phyloP scores from a whole-genome alignment of 1,284 basidiomycete genomes.

The Peniophora sp. region DNA sequence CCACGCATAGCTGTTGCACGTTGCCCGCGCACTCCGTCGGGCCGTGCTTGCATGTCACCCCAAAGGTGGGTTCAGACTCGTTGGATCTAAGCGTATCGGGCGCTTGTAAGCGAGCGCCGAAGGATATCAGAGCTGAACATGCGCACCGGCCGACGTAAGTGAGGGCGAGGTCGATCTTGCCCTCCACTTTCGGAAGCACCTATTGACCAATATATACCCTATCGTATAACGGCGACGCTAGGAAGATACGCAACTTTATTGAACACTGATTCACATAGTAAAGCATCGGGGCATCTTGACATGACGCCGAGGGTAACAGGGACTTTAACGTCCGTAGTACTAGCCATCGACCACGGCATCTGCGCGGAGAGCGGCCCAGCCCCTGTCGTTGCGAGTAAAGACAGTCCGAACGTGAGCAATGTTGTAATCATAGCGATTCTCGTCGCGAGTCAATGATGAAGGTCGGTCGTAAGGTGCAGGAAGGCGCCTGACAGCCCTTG shows the following conservation, averaged over 20 bases:
- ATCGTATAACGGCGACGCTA: no score
- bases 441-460: neutral
- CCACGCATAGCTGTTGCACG: slow-evolving; percentile 76
- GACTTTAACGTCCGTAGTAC: slow-evolving; percentile 33
- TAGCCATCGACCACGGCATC: slow-evolving; percentile 7
- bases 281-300: slow-evolving; percentile 72
- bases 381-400: slow-evolving; percentile 8
- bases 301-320: slow-evolving; percentile 61
- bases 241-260: no score
- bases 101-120: neutral
- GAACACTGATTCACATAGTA: slow-evolving; percentile 73
- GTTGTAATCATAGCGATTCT: neutral
- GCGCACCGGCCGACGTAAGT: slow-evolving; percentile 71
- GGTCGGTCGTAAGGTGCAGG: neutral
- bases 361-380: slow-evolving; percentile 20
- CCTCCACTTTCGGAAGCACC: slow-evolving; percentile 54
- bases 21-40: slow-evolving; percentile 79
- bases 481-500: neutral
- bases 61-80: slow-evolving; percentile 55
- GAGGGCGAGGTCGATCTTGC: slow-evolving; percentile 64
- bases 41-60: slow-evolving; percentile 76
- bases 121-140: neutral
- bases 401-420: neutral
- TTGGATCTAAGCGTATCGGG: slow-evolving; percentile 41
- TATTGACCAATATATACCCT: no score